Percentiles rank a stretch among this genome's conserved stretches.
Evolutionary conservation across 2,329 filamentous ascomycete species (phyloP).

Genomic region (Clonostachys sp.): DNA sequence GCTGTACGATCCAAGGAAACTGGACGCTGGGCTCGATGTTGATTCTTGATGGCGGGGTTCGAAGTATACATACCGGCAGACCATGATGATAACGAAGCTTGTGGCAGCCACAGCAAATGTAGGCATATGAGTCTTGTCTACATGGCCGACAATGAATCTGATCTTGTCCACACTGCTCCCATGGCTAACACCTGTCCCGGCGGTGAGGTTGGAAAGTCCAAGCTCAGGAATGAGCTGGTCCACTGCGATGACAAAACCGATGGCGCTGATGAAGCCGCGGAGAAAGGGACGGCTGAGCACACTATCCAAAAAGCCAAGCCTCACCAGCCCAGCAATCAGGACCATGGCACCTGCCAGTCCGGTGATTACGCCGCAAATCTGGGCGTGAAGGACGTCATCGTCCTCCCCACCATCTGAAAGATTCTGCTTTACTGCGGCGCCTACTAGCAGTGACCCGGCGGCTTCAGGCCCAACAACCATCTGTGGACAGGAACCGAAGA

Average conservation of each 20-base stretch:
- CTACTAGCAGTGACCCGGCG: conserved; percentile 84
- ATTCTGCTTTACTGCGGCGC: conserved; percentile 75
- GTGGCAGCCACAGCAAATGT: conserved; percentile 73
- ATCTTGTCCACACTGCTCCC: conserved; percentile 86
- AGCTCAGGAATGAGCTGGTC: conserved; percentile 92
- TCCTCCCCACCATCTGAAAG: conserved; percentile 65
- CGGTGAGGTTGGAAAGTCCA: conserved; percentile 66
- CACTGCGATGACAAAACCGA: conserved; percentile 92
- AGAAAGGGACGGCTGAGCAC: conserved; percentile 90
- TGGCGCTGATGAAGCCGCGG: conserved; percentile 93
- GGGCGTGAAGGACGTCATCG: conserved; percentile 65
- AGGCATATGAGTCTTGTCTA: conserved; percentile 62
- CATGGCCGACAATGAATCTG: conserved; percentile 68
- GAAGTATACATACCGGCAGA: conserved; percentile 60
- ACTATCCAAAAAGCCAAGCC: conserved; percentile 89
- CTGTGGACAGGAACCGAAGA: conserved; percentile 86
- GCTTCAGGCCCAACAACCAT: conserved; percentile 96
- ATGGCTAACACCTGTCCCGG: conserved; percentile 63
- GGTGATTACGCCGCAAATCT: conserved; percentile 82
- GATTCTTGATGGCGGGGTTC: too few species aligned
- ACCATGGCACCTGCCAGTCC: conserved; percentile 86
- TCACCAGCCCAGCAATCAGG: conserved; percentile 76
- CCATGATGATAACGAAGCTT: conserved; percentile 85
- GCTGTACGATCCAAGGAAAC: too few species aligned
- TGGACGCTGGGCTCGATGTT: too few species aligned